Percentiles rank a stretch among this genome's conserved stretches.
phyloP scores from a whole-genome alignment of 2,329 filamentous ascomycete genomes.

The Pyrenophora graminea region DNA sequence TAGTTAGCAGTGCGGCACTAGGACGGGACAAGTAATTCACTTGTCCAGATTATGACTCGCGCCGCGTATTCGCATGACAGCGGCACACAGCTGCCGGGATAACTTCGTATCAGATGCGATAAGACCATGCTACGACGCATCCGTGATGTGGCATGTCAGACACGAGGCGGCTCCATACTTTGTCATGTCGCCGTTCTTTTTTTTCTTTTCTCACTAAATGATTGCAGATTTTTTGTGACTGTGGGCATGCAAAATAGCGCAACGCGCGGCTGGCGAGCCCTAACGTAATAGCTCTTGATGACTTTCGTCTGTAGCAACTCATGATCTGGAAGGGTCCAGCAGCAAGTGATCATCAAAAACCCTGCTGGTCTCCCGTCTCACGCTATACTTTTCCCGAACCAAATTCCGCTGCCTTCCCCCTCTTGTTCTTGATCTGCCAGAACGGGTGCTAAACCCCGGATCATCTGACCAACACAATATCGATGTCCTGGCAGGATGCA shows the following conservation, averaged over 20 bases:
- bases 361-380: constrained; percentile 2
- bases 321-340: not conserved
- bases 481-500: not conserved
- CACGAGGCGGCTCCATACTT: too few relatives aligned
- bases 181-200: too few relatives aligned
- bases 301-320: not conserved
- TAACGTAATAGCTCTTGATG: not conserved
- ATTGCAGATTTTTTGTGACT: not conserved
- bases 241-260: not conserved
- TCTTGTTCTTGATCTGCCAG: constrained; percentile 2
- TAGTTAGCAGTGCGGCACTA: constrained; percentile 5
- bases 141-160: too few relatives aligned
- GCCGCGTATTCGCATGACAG: constrained; percentile 2
- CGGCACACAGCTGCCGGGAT: constrained; percentile 3
- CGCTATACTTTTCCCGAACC: constrained; percentile 3
- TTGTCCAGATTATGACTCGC: constrained; percentile 4
- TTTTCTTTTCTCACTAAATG: too few relatives aligned
- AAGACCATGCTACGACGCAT: not conserved
- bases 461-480: not conserved
- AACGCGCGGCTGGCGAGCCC: not conserved
- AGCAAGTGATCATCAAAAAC: constrained; percentile 5
- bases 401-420: not conserved
- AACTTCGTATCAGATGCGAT: constrained; percentile 9
- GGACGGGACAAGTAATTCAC: constrained; percentile 5
- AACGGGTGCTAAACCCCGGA: not conserved